Evolutionary conservation across 257 asterid species (phyloP).

Genomic region (Salvia rosmarinus): DNA sequence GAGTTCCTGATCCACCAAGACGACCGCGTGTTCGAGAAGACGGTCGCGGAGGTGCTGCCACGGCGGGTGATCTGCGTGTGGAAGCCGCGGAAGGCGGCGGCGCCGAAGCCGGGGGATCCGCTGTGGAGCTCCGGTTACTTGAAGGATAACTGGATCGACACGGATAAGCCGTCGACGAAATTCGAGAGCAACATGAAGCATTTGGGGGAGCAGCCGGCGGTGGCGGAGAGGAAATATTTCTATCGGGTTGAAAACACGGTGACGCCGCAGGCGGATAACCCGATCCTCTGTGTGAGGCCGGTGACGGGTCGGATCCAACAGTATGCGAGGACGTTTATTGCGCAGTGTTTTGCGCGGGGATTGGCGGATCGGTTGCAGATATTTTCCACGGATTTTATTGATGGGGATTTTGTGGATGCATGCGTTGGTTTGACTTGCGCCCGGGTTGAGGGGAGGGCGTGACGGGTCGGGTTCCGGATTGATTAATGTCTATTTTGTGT

Average conservation of each 20-base stretch:
- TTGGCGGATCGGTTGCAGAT: conserved; percentile 65
- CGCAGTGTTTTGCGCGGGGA: conserved; percentile 52
- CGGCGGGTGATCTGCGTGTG: conserved; percentile 84
- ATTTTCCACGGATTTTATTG: conserved; percentile 79
- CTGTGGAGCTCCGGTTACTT: conserved; percentile 71
- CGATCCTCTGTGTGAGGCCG: conserved; percentile 73
- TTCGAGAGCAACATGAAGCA: conserved; percentile 78
- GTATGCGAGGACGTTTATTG: conserved; percentile 70
- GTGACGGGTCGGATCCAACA: conserved; percentile 75
- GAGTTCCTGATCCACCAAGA: conserved; percentile 71
- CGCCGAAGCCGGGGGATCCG: conserved; percentile 56
- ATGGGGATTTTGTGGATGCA: conserved; percentile 87
- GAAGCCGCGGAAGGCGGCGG: conserved; percentile 77
- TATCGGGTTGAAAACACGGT: conserved; percentile 96
- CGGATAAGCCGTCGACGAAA: conserved; percentile 82
- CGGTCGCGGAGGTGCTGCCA: conserved; percentile 65
- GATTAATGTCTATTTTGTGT: neutral
- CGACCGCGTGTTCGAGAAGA: conserved; percentile 61
- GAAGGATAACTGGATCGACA: conserved; percentile 83
- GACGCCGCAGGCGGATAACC: conserved; percentile 90
- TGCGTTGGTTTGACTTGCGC: conserved; percentile 74
- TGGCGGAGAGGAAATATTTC: conserved; percentile 57
- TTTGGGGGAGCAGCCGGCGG: conserved; percentile 63
- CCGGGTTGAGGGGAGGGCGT: conserved; percentile 62
- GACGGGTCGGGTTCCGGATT: neutral